Evolutionary conservation across 257 asterid species (phyloP).

Genomic region (Rhazya stricta): DNA sequence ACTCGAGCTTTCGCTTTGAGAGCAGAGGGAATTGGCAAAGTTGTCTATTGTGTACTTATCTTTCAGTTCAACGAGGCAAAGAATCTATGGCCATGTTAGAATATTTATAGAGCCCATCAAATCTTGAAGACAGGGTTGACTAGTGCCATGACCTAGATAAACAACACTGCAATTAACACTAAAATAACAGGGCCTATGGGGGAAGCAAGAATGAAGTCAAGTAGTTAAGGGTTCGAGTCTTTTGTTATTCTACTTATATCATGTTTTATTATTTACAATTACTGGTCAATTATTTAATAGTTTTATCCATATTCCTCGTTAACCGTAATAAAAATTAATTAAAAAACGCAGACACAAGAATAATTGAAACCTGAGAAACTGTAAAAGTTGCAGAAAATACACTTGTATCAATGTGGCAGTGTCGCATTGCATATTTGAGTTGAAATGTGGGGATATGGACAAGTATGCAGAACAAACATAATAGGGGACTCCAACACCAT

Average conservation of each 20-base stretch:
- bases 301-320: too few relatives aligned
- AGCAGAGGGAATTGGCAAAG: not conserved
- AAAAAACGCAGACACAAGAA: not conserved
- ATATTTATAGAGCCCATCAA: constrained; percentile 12
- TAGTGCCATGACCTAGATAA: too few relatives aligned
- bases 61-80: not conserved
- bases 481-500: not conserved
- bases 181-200: too few relatives aligned
- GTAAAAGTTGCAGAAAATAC: not conserved
- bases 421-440: not conserved
- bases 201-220: too few relatives aligned
- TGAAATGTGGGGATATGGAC: not conserved
- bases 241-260: too few relatives aligned
- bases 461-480: not conserved
- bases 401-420: not conserved
- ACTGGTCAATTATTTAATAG: too few relatives aligned
- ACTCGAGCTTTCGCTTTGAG: not conserved
- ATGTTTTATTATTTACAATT: too few relatives aligned
- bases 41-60: not conserved
- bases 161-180: too few relatives aligned
- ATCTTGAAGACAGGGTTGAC: not conserved
- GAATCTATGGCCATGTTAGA: not conserved
- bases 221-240: too few relatives aligned
- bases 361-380: not conserved
- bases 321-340: too few relatives aligned